Evolutionary conservation across 176 grass and related monocot species (phyloP), one percentile per base, ranked within the genome.

Genomic region (Hsuehochloa calcarea): DNA sequence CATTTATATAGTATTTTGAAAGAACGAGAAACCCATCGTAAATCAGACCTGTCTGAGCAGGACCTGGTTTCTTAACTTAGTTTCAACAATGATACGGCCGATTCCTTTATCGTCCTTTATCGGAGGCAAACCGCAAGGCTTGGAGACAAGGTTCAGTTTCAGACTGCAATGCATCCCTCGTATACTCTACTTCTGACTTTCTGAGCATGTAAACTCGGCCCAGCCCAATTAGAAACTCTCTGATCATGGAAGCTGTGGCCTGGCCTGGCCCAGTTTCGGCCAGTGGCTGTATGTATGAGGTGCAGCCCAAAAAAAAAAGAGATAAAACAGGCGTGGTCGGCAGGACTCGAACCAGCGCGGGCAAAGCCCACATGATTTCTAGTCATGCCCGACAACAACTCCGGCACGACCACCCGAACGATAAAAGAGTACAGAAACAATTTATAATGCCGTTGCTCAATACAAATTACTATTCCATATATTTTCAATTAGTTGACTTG

Each of bases 381-480:
- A 95, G 93, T 98, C 93, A 95, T 98, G 93, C 93, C 96, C 96
- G 91, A 98, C 95, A 98, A 95, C 93, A 93, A 98, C 96, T 98
- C 96, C 93, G 96, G 93, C 96, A 95, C 96, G 92, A 94, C 90
- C 89, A 97, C 95, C 0, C 56, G 0, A 34, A 34, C 31, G 31
- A 34, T 2, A 34, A 34, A 1, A 3, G 2, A 34, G 31, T 34
- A 34, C 31, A 34, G 31, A 34, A 34, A 34, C 2, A 1, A 34
- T 0, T 2, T 34, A 34, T 1, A 34, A 34, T 34, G 31, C 31
- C 2, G 3, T 56, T n/a, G 54, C 54, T 22, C 47, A 3, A 55
- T 58, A 17, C 4, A 11, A 11, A 10, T n/a, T 58, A 11, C 25
- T 60, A 50, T 50, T 50, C 3, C 56, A n/a, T 25, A n/a, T n/a